Evolutionary conservation across 805 yeast species (phyloP).

Genomic region (Myxozyma mucilagina): DNA sequence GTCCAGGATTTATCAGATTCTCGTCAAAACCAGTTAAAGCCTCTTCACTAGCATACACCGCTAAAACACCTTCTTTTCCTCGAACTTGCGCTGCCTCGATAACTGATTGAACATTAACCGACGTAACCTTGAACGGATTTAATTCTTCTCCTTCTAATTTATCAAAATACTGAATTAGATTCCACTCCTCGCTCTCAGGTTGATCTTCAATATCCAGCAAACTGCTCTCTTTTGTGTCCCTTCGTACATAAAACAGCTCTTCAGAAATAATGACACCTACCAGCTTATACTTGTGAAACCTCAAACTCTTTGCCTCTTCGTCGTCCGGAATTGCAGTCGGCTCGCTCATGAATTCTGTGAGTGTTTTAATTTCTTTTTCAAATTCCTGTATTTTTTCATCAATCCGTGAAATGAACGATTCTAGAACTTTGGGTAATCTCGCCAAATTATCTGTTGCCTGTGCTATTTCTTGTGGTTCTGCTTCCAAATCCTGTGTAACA

Average conservation of each 20-base stretch:
- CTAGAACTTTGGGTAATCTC: slow-evolving; percentile 3
- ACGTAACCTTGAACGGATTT: slow-evolving; percentile 1
- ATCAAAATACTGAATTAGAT: slow-evolving; percentile 6
- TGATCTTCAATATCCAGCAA: slow-evolving; percentile 4
- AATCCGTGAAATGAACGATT: slow-evolving; percentile 4
- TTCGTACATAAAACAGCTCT: slow-evolving; percentile 4
- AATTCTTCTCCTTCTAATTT: background rate
- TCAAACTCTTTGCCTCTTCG: background rate
- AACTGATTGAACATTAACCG: slow-evolving; percentile 12
- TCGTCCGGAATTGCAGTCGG: slow-evolving; percentile 22
- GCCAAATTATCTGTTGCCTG: background rate
- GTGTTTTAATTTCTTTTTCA: slow-evolving; percentile 6
- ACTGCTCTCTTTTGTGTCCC: background rate
- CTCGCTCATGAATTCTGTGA: slow-evolving; percentile 9
- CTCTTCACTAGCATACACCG: slow-evolving; percentile 26
- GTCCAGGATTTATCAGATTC: background rate
- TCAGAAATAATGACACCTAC: slow-evolving; percentile 27
- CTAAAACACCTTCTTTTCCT: slow-evolving; percentile 27
- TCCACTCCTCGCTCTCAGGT: slow-evolving; percentile 1
- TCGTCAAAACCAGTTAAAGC: background rate
- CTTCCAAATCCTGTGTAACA: background rate
- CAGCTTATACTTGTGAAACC: slow-evolving; percentile 28
- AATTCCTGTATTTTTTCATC: slow-evolving; percentile 11
- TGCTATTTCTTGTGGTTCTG: background rate
- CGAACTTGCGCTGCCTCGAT: slow-evolving; percentile 18